Percentiles rank a stretch among this genome's conserved stretches.
phyloP scores from a whole-genome alignment of 1,284 basidiomycete genomes.

The Heterobasidion annosum region DNA sequence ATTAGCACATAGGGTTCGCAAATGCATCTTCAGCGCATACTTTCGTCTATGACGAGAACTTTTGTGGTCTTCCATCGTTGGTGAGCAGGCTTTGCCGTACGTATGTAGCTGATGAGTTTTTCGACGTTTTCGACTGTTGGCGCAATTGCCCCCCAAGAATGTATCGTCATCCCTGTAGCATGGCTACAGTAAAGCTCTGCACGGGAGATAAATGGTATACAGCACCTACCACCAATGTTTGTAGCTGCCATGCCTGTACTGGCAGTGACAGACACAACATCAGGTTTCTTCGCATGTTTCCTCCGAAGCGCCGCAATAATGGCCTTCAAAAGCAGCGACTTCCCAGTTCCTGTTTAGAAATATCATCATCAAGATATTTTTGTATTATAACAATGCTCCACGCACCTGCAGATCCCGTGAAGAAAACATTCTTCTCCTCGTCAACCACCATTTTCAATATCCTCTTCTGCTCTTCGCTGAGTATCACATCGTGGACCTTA shows the following conservation, averaged over 20 bases:
- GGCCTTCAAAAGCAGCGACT: constrained; percentile 45
- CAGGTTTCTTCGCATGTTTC: constrained; percentile 36
- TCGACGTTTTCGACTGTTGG: constrained; percentile 25
- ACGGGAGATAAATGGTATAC: constrained; percentile 5
- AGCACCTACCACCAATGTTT: constrained; percentile 51
- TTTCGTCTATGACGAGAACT: constrained; percentile 92
- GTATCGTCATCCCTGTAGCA: constrained; percentile 25
- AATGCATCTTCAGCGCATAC: constrained; percentile 26
- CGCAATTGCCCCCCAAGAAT: constrained; percentile 30
- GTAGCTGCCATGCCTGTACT: constrained; percentile 56
- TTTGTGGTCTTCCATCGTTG: constrained; percentile 33
- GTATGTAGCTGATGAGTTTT: constrained; percentile 26
- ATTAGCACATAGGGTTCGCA: not conserved
- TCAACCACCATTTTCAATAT: constrained; percentile 38
- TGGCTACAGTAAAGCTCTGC: not conserved
- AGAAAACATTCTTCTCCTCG: constrained; percentile 39
- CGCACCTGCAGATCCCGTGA: constrained; percentile 42
- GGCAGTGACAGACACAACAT: constrained; percentile 44
- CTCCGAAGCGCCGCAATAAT: constrained; percentile 44
- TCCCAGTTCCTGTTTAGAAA: constrained; percentile 38
- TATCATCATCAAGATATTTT: not conserved
- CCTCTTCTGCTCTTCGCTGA: constrained; percentile 33
- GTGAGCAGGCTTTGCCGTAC: constrained; percentile 26
- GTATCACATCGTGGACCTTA: constrained; percentile 20
- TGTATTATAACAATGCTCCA: constrained; percentile 3